These are phyloP conservation scores for Pisolithus albus DNA, from an alignment of 768 basidiomycete genomes.

Conservation along the genomic window DNA sequence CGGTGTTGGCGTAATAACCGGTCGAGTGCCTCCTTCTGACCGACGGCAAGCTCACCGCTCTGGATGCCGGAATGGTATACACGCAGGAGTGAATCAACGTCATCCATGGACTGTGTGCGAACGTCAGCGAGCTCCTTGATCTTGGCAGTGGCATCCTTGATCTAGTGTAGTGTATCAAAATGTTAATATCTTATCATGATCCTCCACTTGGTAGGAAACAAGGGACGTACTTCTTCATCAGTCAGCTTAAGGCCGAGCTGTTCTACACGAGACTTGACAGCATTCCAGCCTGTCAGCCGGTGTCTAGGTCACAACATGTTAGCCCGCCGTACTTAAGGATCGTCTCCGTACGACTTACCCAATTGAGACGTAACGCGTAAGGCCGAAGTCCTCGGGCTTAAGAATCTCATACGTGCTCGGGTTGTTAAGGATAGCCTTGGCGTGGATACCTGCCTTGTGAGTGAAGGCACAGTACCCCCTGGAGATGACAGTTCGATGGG, in stretches of 20 bases:
- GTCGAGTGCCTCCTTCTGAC: constrained; percentile 90
- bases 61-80: constrained; percentile 93
- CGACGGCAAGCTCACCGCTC: constrained; percentile 85
- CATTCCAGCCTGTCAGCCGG: constrained; percentile 97
- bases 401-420: constrained; percentile 98
- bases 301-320: constrained; percentile 43
- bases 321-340: neutral
- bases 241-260: constrained; percentile 86
- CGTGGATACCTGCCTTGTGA: constrained; percentile 99
- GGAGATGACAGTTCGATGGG: neutral
- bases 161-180: constrained; percentile 29
- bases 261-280: constrained; percentile 98
- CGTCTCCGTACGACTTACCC: constrained; percentile 42
- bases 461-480: constrained; percentile 99
- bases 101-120: constrained; percentile 97
- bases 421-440: constrained; percentile 99
- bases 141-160: constrained; percentile 98
- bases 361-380: constrained; percentile 96
- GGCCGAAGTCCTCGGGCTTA: constrained; percentile 98
- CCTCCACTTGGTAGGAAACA: neutral
- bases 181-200: constrained; percentile 2
- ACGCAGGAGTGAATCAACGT: constrained; percentile 94
- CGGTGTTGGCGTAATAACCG: constrained; percentile 77
- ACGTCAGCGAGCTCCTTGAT: constrained; percentile 99
- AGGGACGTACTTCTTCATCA: constrained; percentile 66